Percentiles rank a stretch among this genome's conserved stretches.
These are phyloP conservation scores for Penicillium lividum DNA, from an alignment of 495 filamentous ascomycete genomes.

Conservation along the genomic window DNA sequence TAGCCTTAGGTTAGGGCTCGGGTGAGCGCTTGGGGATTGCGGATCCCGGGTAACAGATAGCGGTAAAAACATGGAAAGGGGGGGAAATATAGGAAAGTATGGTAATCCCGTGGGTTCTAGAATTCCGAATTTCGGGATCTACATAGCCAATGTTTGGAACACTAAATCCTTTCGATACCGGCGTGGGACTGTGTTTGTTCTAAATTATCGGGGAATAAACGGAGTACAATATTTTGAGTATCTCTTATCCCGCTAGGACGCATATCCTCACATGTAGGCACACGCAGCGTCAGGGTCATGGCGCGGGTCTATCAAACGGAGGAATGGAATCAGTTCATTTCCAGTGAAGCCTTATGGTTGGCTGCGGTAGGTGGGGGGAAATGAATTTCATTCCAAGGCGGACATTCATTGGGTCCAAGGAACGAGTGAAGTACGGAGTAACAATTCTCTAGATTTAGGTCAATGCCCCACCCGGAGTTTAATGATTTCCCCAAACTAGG, in stretches of 20 bases:
- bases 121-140: slow-evolving; percentile 1
- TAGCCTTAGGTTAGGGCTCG: background rate
- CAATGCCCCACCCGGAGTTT: background rate
- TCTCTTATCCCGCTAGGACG: background rate
- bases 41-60: slow-evolving; percentile 1
- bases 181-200: background rate
- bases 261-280: background rate
- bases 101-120: background rate
- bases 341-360: background rate
- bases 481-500: background rate
- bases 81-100: background rate
- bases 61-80: background rate
- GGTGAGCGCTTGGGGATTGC: background rate
- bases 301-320: background rate
- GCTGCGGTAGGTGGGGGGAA: background rate
- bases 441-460: background rate
- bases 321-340: background rate
- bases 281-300: background rate
- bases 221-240: background rate
- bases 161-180: slow-evolving; percentile 25
- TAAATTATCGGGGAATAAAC: background rate
- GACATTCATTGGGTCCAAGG: background rate
- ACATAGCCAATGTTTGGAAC: slow-evolving; percentile 15
- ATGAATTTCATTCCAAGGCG: background rate
- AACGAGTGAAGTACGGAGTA: background rate